phyloP scores from a whole-genome alignment of 805 yeast genomes.

The Tetrapisispora nanseiensis region DNA sequence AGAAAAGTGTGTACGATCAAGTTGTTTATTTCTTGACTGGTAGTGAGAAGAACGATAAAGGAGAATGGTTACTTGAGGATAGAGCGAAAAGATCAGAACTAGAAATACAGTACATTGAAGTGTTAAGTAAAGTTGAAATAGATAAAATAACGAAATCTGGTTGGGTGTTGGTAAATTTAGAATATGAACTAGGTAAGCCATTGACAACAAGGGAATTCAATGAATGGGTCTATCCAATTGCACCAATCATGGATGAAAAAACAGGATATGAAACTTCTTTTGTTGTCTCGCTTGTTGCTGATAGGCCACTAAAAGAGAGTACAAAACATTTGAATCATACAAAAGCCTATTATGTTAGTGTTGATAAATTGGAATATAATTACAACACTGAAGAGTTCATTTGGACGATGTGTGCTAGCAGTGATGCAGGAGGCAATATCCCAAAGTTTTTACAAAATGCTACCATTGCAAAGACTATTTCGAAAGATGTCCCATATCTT shows the following conservation, averaged over 20 bases:
- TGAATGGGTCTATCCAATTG: slow-evolving; percentile 28
- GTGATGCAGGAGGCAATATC: slow-evolving; percentile 34
- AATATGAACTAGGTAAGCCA: slow-evolving; percentile 32
- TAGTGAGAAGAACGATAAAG: slow-evolving; percentile 10
- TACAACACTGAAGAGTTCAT: slow-evolving; percentile 11
- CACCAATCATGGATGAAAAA: slow-evolving; percentile 12
- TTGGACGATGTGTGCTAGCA: slow-evolving; percentile 33
- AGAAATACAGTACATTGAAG: slow-evolving; percentile 31
- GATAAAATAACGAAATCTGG: slow-evolving; percentile 12
- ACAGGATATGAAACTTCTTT: slow-evolving; percentile 20
- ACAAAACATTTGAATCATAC: slow-evolving; percentile 17
- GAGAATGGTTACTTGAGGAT: slow-evolving; percentile 17
- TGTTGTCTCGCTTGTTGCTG: slow-evolving; percentile 30
- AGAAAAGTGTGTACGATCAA: slow-evolving; percentile 14
- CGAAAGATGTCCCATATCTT: slow-evolving; percentile 33
- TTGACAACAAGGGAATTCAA: slow-evolving; percentile 31
- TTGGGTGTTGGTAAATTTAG: slow-evolving; percentile 28
- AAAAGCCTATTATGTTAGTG: slow-evolving; percentile 29
- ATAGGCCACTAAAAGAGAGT: slow-evolving; percentile 14
- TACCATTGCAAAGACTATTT: slow-evolving; percentile 32
- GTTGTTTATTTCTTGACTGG: slow-evolving; percentile 27
- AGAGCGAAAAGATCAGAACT: slow-evolving; percentile 24
- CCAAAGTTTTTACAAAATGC: slow-evolving; percentile 34
- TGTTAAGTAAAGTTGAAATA: slow-evolving; percentile 20
- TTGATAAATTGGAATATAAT: slow-evolving; percentile 27